Base-by-base conservation (phyloP, 495 filamentous ascomycete genomes). In the Thozetella sp. region DNA sequence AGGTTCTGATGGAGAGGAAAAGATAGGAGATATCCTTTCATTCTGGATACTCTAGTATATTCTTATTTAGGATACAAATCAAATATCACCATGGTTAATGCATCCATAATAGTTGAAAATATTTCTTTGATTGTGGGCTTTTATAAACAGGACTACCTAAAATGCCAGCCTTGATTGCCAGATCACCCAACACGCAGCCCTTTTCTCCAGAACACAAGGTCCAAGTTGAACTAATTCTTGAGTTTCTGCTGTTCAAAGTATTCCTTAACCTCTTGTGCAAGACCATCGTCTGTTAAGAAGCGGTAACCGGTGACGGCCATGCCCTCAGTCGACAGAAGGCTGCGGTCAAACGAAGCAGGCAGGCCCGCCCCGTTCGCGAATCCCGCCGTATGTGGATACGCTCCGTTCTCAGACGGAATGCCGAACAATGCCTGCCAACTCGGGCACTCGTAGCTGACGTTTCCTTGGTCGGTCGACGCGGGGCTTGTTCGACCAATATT, bases 391-490 rank as follows among this genome's bases (percentile, higher is more conserved):
- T 83, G 79, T 13, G 79, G 78, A 20, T 73, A 71, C 0, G 60
- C 56, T 30, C 61, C 59, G 3, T 74, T 69, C n/a, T 72, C 69
- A 0, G 76, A 59, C 0, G 74, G 67, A 51, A 83, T 80, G 26
- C 66, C 69, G 56, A 82, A 82, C 0, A 74, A 65, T 6, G 76
- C 78, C 57, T 83, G 80, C 66, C 82, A 80, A 17, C 76, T 73
- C 15, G 80, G 80, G 11, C 79, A 65, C 25, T 71, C 66, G 22
- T 82, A 76, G 0, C 75, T 76, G 1, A 83, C 79, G 48, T 83
- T 81, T 6, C 79, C 81, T 81, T 66, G 55, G 19, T 69, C 51
- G 48, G 65, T 68, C 3, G 67, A 69, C 1, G 65, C 61, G 6
- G 64, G 0, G 72, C 66, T 1, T 63, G 65, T 19, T 72, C 64